Conservation (phyloP, 768 basidiomycete genomes). For the Piloderma croceum region DNA sequence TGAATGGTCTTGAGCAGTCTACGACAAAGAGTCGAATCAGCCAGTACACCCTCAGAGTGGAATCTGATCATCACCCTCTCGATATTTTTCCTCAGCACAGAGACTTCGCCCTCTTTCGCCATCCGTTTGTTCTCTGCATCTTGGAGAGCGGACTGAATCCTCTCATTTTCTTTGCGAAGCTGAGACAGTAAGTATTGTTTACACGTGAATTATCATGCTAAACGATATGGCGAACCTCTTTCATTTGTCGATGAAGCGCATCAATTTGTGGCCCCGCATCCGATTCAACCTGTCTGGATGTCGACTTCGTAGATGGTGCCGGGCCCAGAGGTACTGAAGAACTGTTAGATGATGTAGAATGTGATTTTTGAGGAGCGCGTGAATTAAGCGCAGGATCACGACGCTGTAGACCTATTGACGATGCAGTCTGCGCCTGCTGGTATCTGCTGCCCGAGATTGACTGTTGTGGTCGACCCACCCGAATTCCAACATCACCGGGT, state of each 20-base stretch:
- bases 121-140: slow-evolving; percentile 46
- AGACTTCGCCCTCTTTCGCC: slow-evolving; percentile 67
- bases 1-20: slow-evolving; percentile 58
- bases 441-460: too few relatives aligned
- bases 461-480: too few relatives aligned
- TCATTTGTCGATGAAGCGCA: slow-evolving; percentile 32
- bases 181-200: slow-evolving; percentile 23
- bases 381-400: too few relatives aligned
- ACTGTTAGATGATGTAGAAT: slow-evolving; percentile 4
- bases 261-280: slow-evolving; percentile 7
- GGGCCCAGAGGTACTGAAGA: slow-evolving; percentile 8
- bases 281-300: slow-evolving; percentile 21
- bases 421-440: too few relatives aligned
- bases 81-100: slow-evolving; percentile 56
- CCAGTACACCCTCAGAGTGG: slow-evolving; percentile 1
- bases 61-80: slow-evolving; percentile 46
- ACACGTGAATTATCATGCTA: slow-evolving; percentile 1
- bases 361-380: slow-evolving; percentile 5
- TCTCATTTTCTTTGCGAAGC: slow-evolving; percentile 47
- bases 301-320: slow-evolving; percentile 15
- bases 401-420: too few relatives aligned
- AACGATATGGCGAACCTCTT: slow-evolving; percentile 37
- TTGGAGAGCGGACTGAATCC: slow-evolving; percentile 40
- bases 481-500: too few relatives aligned
- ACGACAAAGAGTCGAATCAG: slow-evolving; percentile 3